Evolutionary conservation across 2,329 filamentous ascomycete species (phyloP).

Genomic region (Coniochaeta sp.): DNA sequence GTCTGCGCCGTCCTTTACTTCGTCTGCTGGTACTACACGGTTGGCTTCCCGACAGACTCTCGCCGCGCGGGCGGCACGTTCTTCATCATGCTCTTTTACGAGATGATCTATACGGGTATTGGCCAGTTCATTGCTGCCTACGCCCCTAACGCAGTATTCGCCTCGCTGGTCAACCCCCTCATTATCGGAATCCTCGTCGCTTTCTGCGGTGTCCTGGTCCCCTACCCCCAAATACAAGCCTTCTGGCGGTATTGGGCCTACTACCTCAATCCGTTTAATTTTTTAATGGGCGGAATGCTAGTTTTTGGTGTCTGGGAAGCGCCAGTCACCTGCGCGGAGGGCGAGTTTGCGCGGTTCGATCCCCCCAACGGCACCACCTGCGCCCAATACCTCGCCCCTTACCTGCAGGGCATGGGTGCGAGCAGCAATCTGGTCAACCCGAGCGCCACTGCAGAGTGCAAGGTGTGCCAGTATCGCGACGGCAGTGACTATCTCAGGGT

Average conservation of each 20-base stretch:
- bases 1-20: conserved; percentile 40
- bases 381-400: conserved; percentile 45
- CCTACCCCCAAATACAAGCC: conserved; percentile 50
- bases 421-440: conserved; percentile 52
- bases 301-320: conserved; percentile 42
- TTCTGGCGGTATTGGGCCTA: conserved; percentile 68
- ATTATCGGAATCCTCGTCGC: conserved; percentile 52
- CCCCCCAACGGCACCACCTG: conserved; percentile 48
- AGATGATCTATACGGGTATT: too few species aligned
- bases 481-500: conserved; percentile 54
- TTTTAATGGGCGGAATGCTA: conserved; percentile 50
- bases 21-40: conserved; percentile 52
- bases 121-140: conserved; percentile 58
- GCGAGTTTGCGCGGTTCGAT: conserved; percentile 45
- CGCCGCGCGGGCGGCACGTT: conserved; percentile 43
- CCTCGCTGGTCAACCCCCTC: conserved; percentile 49
- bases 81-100: conserved; percentile 51
- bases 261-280: conserved; percentile 53
- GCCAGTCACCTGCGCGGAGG: conserved; percentile 35
- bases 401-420: conserved; percentile 38
- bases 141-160: conserved; percentile 53
- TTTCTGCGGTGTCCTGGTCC: conserved; percentile 71
- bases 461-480: conserved; percentile 51
- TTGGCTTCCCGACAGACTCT: conserved; percentile 38
- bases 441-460: conserved; percentile 45